Evolutionary conservation across 1,284 basidiomycete species (phyloP).

Genomic region (Boletus chippewaensis): DNA sequence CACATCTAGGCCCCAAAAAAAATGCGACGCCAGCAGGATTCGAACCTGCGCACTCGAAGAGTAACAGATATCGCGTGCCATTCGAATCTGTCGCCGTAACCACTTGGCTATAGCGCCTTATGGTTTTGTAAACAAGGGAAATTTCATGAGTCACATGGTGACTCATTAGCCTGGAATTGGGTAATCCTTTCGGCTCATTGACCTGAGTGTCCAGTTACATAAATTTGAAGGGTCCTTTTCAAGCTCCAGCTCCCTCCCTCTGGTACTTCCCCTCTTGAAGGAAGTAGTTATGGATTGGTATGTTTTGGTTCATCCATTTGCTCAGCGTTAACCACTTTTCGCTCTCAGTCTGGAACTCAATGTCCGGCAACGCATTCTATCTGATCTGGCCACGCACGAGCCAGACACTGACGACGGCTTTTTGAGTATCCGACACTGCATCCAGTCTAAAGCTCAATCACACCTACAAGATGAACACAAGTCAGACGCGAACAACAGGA

Average conservation of each 20-base stretch:
- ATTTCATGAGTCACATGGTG: too few relatives aligned
- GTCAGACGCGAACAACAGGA: slow-evolving; percentile 3
- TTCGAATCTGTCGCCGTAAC: slow-evolving; percentile 58
- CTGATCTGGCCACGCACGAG: slow-evolving; percentile 69
- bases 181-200: too few relatives aligned
- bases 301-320: slow-evolving; percentile 6
- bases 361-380: slow-evolving; percentile 75
- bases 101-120: slow-evolving; percentile 47
- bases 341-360: slow-evolving; percentile 59
- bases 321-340: background rate
- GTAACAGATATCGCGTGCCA: slow-evolving; percentile 34
- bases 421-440: slow-evolving; percentile 46
- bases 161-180: too few relatives aligned
- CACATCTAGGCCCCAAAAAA: slow-evolving; percentile 5
- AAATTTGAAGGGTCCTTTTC: too few relatives aligned
- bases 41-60: slow-evolving; percentile 39
- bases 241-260: too few relatives aligned
- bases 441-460: slow-evolving; percentile 53
- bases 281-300: slow-evolving; percentile 26
- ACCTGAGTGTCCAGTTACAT: too few relatives aligned
- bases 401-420: slow-evolving; percentile 44
- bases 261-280: too few relatives aligned
- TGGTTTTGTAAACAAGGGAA: too few relatives aligned
- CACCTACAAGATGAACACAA: slow-evolving; percentile 14
- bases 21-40: slow-evolving; percentile 36